Evolutionary conservation across 2,329 filamentous ascomycete genomes (phyloP).

Genomic region (Hortaea werneckii): DNA sequence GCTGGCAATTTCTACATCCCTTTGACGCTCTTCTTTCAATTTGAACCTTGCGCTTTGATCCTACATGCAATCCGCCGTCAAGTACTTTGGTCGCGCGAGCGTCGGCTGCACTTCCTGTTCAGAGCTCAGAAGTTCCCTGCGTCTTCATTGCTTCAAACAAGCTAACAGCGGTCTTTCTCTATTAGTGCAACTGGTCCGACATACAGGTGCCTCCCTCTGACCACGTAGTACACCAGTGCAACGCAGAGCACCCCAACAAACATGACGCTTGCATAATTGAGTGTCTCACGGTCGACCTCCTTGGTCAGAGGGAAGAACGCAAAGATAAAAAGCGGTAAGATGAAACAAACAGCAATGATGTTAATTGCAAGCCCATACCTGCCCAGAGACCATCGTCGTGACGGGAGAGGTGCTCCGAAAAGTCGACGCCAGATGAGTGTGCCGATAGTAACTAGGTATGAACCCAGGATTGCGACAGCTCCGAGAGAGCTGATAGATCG

Average conservation of each 20-base stretch:
- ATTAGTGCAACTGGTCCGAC: neutral
- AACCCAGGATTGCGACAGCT: conserved; percentile 28
- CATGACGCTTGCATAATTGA: conserved; percentile 36
- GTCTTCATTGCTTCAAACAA: no score
- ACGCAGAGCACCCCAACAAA: neutral
- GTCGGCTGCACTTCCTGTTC: no score
- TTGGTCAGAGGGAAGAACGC: conserved; percentile 35
- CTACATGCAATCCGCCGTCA: no score
- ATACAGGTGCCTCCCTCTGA: neutral
- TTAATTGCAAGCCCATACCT: conserved; percentile 30
- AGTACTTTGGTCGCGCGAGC: no score
- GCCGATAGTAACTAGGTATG: conserved; percentile 30
- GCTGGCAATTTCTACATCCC: no score
- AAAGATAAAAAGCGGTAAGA: conserved; percentile 38
- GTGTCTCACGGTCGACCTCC: conserved; percentile 28
- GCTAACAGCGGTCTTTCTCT: no score
- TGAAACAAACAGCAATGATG: conserved; percentile 27
- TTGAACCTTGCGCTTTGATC: no score
- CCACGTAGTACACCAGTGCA: neutral
- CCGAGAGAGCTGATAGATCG: conserved; percentile 30
- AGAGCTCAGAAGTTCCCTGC: no score
- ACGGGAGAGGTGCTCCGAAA: conserved; percentile 24
- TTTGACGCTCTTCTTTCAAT: no score
- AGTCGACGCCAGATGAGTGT: conserved; percentile 29
- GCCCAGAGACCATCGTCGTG: conserved; percentile 30